Conservation (phyloP, 352 stramenopile species). For the Phytopythium chamaehyphon region DNA sequence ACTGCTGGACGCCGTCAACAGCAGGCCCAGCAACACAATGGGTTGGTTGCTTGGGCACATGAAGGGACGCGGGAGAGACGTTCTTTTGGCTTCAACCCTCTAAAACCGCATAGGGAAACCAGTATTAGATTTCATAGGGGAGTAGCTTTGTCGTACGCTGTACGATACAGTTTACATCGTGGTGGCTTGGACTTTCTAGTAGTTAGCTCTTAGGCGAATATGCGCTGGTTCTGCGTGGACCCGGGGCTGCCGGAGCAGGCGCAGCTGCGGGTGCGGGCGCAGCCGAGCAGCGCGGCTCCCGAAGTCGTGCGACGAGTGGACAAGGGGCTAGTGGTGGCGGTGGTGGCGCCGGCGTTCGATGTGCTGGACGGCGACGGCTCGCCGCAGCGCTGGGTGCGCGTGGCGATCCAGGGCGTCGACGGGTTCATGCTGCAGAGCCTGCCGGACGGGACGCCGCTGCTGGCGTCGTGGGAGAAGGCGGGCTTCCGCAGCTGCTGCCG, state of each 20-base stretch:
- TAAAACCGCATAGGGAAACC: too few species aligned
- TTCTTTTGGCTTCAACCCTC: too few species aligned
- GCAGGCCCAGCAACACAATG: neutral
- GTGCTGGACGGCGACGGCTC: slow-evolving; percentile 10
- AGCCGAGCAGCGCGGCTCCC: slow-evolving; percentile 37
- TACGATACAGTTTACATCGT: too few species aligned
- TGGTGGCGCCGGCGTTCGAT: slow-evolving; percentile 30
- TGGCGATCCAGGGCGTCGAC: slow-evolving; percentile 30
- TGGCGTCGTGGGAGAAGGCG: slow-evolving; percentile 50
- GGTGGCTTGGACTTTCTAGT: neutral
- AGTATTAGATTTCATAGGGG: too few species aligned
- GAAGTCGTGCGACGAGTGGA: slow-evolving; percentile 34
- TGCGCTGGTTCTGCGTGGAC: slow-evolving; percentile 74
- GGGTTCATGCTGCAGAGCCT: slow-evolving; percentile 56
- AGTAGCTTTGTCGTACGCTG: too few species aligned
- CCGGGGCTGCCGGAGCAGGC: slow-evolving; percentile 49
- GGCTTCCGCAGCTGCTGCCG: slow-evolving; percentile 42
- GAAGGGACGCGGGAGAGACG: slow-evolving; percentile 6
- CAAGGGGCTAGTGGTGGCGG: slow-evolving; percentile 46
- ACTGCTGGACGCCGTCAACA: neutral
- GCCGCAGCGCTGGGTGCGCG: slow-evolving; percentile 48
- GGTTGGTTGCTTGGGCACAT: neutral
- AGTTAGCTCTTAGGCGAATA: slow-evolving; percentile 9
- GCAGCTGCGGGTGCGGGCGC: slow-evolving; percentile 56
- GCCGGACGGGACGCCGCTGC: slow-evolving; percentile 32